phyloP scores from a whole-genome alignment of 2,329 filamentous ascomycete genomes.

The Pseudohalonectria lignicola region DNA sequence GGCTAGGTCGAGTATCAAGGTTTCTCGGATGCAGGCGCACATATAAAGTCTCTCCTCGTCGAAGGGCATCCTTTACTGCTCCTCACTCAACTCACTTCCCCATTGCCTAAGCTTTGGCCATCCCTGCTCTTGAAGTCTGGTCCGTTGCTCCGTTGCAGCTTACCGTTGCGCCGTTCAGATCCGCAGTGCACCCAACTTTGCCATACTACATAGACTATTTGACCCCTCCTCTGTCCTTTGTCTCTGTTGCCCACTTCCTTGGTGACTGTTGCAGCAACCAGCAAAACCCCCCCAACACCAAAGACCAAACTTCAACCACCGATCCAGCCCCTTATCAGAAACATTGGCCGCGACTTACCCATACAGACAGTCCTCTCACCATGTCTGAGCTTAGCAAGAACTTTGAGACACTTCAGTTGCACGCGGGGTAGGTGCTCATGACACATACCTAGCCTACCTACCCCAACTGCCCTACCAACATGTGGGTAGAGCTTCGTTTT shows the following conservation, averaged over 20 bases:
- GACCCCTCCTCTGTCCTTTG: not conserved
- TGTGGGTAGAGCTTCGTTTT: slow-evolving; percentile 3
- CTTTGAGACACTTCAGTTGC: slow-evolving; percentile 80
- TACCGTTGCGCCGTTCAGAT: too few species aligned
- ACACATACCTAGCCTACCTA: too few species aligned
- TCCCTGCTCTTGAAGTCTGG: too few species aligned
- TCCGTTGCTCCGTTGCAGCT: too few species aligned
- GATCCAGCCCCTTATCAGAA: too few species aligned
- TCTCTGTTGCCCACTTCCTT: not conserved
- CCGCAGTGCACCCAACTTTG: not conserved
- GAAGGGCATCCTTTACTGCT: too few species aligned
- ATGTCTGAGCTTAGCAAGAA: slow-evolving; percentile 44
- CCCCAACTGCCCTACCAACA: slow-evolving; percentile 4
- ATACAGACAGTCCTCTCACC: slow-evolving; percentile 8
- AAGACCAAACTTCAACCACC: not conserved
- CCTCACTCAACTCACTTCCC: too few species aligned
- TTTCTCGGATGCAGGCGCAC: too few species aligned
- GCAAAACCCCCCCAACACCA: not conserved
- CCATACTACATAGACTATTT: not conserved
- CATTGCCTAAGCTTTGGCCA: too few species aligned
- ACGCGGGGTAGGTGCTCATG: slow-evolving; percentile 55
- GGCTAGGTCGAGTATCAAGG: too few species aligned
- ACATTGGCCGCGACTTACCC: too few species aligned
- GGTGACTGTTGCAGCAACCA: not conserved
- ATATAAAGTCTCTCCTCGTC: too few species aligned